These are phyloP conservation scores for Exidia glandulosa DNA, from an alignment of 768 basidiomycete species.

Conservation along the genomic window DNA sequence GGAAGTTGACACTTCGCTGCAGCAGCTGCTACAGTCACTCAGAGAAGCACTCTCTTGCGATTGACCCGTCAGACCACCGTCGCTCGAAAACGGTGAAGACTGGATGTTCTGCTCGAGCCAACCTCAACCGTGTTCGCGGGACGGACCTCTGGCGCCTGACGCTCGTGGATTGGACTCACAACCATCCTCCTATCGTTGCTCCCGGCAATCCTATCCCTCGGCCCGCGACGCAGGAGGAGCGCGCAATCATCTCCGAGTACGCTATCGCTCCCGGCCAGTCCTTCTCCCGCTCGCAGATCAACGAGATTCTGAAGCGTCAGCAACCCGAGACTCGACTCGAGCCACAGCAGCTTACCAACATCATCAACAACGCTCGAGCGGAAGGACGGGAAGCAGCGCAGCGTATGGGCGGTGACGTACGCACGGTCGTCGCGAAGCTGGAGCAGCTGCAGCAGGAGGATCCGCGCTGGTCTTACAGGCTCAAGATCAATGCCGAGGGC, in stretches of 20 bases:
- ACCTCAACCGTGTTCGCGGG: no score
- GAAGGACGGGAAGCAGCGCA: background rate
- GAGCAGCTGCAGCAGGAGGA: background rate
- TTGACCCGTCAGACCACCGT: no score
- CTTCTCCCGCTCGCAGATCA: slow-evolving; percentile 3
- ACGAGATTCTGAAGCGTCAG: slow-evolving; percentile 4
- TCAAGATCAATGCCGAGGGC: slow-evolving; percentile 13
- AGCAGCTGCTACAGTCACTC: no score
- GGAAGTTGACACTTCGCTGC: no score
- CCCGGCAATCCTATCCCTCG: background rate
- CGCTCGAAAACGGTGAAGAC: no score
- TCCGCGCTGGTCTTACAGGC: slow-evolving; percentile 1
- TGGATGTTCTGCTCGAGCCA: no score
- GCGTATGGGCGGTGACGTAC: slow-evolving; percentile 1
- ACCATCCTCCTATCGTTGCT: slow-evolving; percentile 1
- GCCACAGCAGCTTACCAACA: background rate
- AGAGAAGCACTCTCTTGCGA: no score
- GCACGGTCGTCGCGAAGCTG: background rate
- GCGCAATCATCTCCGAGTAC: no score
- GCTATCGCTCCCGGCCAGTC: no score
- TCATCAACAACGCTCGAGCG: background rate
- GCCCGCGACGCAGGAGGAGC: slow-evolving; percentile 6
- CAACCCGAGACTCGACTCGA: background rate
- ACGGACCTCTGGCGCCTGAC: no score
- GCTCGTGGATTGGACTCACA: slow-evolving; percentile 7